These are phyloP conservation scores for Suillus variegatus DNA, from an alignment of 768 basidiomycete genomes.

Conservation along the genomic window DNA sequence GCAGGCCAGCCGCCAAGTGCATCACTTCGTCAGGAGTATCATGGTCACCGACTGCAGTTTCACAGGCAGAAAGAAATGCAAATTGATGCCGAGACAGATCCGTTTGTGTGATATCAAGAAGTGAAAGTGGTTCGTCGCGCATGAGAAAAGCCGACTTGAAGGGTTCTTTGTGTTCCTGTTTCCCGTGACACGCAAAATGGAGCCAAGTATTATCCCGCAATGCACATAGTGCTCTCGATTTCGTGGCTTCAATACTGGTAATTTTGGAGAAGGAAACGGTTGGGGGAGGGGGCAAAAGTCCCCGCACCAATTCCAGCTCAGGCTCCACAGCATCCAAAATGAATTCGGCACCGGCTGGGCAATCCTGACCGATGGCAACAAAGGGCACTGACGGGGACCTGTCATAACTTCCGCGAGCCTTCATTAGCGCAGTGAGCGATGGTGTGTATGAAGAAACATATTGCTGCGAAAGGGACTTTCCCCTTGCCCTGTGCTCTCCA, in stretches of 20 bases:
- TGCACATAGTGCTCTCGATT: neutral
- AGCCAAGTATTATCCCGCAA: conserved; percentile 13
- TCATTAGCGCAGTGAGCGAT: neutral
- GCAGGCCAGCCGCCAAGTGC: no score
- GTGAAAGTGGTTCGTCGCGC: no score
- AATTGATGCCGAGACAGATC: no score
- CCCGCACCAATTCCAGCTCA: neutral
- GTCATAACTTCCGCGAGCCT: conserved; percentile 7
- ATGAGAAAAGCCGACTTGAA: no score
- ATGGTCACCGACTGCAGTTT: no score
- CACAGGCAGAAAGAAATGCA: no score
- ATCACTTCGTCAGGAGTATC: no score
- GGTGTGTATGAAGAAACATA: conserved; percentile 2
- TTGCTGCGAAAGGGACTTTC: neutral
- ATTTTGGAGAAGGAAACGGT: conserved; percentile 5
- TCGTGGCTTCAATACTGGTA: neutral
- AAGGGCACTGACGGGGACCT: neutral
- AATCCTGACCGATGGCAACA: conserved; percentile 11
- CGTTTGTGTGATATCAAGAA: no score
- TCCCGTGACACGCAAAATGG: conserved; percentile 24
- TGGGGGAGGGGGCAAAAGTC: neutral
- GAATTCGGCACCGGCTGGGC: neutral
- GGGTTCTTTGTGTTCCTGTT: no score
- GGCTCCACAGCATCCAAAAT: neutral
- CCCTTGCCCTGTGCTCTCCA: neutral